Evolutionary conservation across 2,329 filamentous ascomycete species (phyloP).

Genomic region (Aureobasidium pullulans): DNA sequence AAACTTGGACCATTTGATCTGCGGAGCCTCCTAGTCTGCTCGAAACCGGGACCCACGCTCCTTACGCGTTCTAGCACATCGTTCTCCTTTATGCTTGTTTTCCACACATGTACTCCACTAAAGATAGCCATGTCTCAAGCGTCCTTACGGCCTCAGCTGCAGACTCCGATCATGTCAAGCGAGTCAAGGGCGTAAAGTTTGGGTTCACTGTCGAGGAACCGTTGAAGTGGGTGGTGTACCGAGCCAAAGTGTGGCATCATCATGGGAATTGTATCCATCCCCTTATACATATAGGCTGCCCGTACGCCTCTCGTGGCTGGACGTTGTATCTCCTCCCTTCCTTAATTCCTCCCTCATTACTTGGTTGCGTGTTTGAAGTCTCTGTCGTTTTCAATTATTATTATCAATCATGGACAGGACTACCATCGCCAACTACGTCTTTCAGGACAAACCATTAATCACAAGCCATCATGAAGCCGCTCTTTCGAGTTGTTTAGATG

Average conservation of each 20-base stretch:
- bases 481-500: not conserved
- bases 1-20: not conserved
- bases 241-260: slow-evolving; percentile 5
- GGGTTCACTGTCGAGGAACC: slow-evolving; percentile 6
- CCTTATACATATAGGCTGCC: slow-evolving; percentile 3
- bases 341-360: not conserved
- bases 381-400: not conserved
- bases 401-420: slow-evolving; percentile 7
- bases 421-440: not conserved
- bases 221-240: slow-evolving; percentile 8
- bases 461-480: not conserved
- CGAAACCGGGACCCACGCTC: not conserved
- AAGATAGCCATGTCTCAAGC: slow-evolving; percentile 13
- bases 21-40: not conserved
- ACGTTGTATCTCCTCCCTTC: not conserved
- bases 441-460: not conserved
- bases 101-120: slow-evolving; percentile 1
- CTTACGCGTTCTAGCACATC: not conserved
- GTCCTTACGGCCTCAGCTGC: slow-evolving; percentile 5
- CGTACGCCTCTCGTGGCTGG: not conserved
- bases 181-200: slow-evolving; percentile 7
- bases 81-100: not conserved
- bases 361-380: not conserved
- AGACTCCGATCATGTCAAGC: not conserved
- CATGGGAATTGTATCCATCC: not conserved